A percentile compares a stretch with the other conserved stretches of the same genome.
Evolutionary conservation across 176 grass and related monocot species (phyloP).

Genomic region (Phragmites australis): DNA sequence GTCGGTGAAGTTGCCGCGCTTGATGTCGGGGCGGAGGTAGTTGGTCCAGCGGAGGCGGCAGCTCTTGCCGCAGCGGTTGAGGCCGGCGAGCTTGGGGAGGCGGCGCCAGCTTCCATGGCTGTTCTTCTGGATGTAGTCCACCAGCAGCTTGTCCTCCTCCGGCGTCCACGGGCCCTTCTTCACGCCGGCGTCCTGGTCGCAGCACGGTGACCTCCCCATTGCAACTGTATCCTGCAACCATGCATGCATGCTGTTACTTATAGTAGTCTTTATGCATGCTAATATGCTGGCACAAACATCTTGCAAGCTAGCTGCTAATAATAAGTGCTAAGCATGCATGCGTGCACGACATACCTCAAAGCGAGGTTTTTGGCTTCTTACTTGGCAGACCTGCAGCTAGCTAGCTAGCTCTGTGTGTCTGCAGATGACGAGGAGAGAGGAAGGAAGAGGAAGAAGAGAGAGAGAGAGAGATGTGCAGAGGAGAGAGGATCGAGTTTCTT

Average conservation of each 20-base stretch:
- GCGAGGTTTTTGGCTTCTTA: not conserved
- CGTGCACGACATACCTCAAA: not conserved
- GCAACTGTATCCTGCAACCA: not conserved
- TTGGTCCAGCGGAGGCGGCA: conserved; percentile 95
- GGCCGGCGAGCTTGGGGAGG: conserved; percentile 77
- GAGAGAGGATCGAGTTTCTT: not conserved
- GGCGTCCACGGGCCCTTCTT: conserved; percentile 86
- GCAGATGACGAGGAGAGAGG: not conserved
- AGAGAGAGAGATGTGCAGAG: not conserved
- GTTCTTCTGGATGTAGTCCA: conserved; percentile 63
- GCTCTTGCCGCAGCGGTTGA: conserved; percentile 96
- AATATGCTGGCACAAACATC: too few relatives aligned
- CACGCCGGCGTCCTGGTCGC: conserved; percentile 63
- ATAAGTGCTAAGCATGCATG: too few relatives aligned
- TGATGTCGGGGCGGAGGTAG: conserved; percentile 94
- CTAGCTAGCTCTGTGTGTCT: not conserved
- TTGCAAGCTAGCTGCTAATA: not conserved
- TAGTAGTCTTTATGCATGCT: too few relatives aligned
- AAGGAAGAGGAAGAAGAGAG: not conserved
- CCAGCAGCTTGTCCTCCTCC: conserved; percentile 75
- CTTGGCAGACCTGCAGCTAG: not conserved
- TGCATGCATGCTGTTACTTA: not conserved
- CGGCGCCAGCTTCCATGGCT: conserved; percentile 85
- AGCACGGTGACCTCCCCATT: conserved; percentile 91
- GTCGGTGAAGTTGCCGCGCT: conserved; percentile 72